These are phyloP conservation scores for Eucalyptus caleyi DNA, from an alignment of 345 rosid genomes.

Conservation along the genomic window DNA sequence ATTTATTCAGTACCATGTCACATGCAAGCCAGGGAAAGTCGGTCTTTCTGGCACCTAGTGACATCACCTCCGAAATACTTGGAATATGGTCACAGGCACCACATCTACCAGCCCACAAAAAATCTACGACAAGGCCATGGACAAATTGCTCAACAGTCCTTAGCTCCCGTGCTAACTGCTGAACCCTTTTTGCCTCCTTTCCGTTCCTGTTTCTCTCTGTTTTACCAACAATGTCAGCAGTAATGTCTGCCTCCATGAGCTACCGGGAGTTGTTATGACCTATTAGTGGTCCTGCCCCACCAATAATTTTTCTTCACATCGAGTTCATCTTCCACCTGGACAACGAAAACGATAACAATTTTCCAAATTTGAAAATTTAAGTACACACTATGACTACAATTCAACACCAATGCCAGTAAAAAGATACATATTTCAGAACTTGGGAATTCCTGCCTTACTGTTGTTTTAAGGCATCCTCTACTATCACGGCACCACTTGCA, in stretches of 20 bases:
- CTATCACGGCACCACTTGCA: neutral
- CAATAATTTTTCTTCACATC: neutral
- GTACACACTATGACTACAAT: neutral
- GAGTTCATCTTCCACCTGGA: neutral
- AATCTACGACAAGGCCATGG: neutral
- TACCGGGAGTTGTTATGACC: neutral
- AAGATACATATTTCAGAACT: neutral
- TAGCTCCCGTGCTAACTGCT: neutral
- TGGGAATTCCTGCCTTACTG: neutral
- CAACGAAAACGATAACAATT: neutral
- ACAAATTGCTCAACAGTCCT: neutral
- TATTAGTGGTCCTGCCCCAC: neutral
- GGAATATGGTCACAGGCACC: neutral
- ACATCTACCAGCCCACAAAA: neutral
- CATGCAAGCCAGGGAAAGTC: neutral
- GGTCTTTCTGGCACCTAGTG: neutral
- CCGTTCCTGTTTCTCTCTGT: neutral
- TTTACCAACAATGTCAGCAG: neutral
- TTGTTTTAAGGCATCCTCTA: neutral
- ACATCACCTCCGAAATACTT: neutral
- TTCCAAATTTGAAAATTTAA: neutral
- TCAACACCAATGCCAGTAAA: neutral
- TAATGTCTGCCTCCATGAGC: neutral
- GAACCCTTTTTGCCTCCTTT: neutral
- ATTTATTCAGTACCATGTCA: neutral